Conservation (phyloP, 768 basidiomycete species). For the Dictyophora rubrovolvata region DNA sequence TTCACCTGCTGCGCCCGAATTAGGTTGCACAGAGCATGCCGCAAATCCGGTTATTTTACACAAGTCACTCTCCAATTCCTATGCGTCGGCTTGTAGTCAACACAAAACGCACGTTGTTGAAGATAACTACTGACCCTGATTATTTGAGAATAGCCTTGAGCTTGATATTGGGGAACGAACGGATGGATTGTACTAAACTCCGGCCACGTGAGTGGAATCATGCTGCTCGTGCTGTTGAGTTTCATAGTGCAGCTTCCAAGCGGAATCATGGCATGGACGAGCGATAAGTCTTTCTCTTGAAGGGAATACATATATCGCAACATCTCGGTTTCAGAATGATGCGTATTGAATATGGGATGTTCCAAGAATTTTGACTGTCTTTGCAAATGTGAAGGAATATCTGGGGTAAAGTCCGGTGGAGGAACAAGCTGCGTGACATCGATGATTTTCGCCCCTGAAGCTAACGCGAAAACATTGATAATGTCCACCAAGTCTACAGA, state of each 20-base stretch:
- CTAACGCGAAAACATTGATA: constrained; percentile 71
- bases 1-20: constrained; percentile 97
- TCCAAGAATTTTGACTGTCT: constrained; percentile 65
- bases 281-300: constrained; percentile 87
- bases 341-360: constrained; percentile 90
- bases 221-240: constrained; percentile 94
- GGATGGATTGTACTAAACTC: constrained; percentile 89
- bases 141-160: constrained; percentile 72
- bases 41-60: constrained; percentile 96
- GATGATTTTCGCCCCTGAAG: constrained; percentile 40
- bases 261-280: constrained; percentile 94
- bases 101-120: background rate
- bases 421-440: constrained; percentile 40
- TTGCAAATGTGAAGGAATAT: constrained; percentile 44
- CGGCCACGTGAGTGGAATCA: constrained; percentile 93
- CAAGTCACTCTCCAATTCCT: constrained; percentile 88
- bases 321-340: constrained; percentile 99
- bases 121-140: constrained; percentile 45
- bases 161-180: constrained; percentile 84
- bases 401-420: constrained; percentile 12
- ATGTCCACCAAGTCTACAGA: constrained; percentile 65
- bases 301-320: constrained; percentile 92
- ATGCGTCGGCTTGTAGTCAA: constrained; percentile 11
- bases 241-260: constrained; percentile 98
- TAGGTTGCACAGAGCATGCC: constrained; percentile 93